Conservation (phyloP, 257 asterid genomes). For the Capsicum rhomboideum region DNA sequence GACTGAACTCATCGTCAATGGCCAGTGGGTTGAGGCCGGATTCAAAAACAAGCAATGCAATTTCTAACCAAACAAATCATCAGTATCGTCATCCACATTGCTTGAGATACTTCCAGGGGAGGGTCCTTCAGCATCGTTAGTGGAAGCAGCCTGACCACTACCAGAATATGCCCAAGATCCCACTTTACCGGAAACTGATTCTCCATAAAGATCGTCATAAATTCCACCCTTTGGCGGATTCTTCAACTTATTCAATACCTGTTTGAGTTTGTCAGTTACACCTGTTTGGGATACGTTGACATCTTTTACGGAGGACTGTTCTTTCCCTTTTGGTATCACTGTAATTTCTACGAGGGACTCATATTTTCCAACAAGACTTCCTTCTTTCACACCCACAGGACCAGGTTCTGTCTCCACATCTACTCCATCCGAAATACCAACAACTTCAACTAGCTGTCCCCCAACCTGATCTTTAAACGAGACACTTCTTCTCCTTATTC, state of each 20-base stretch:
- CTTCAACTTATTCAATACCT: constrained; percentile 80
- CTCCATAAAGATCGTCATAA: constrained; percentile 90
- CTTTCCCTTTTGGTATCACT: constrained; percentile 84
- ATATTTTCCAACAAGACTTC: constrained; percentile 95
- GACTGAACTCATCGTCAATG: neutral
- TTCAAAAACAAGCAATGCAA: neutral
- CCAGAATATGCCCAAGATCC: constrained; percentile 82
- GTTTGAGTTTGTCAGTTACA: constrained; percentile 74
- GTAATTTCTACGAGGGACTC: constrained; percentile 87
- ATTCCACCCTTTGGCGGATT: constrained; percentile 71
- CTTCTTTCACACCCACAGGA: constrained; percentile 92
- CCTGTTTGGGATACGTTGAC: constrained; percentile 43
- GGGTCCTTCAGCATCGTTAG: constrained; percentile 28
- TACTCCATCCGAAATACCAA: constrained; percentile 87
- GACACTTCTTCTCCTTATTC: constrained; percentile 67
- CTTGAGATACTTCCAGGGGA: constrained; percentile 18
- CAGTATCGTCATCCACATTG: constrained; percentile 36
- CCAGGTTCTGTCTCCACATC: constrained; percentile 98
- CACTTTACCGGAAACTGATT: constrained; percentile 60
- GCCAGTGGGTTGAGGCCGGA: neutral
- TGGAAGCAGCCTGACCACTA: constrained; percentile 26
- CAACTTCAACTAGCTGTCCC: constrained; percentile 75
- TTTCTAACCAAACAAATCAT: constrained; percentile 85
- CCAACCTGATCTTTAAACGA: constrained; percentile 87
- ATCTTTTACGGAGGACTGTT: constrained; percentile 41